Evolutionary conservation across 2,329 filamentous ascomycete species (phyloP).

Genomic region (Fusarium kyushuense): DNA sequence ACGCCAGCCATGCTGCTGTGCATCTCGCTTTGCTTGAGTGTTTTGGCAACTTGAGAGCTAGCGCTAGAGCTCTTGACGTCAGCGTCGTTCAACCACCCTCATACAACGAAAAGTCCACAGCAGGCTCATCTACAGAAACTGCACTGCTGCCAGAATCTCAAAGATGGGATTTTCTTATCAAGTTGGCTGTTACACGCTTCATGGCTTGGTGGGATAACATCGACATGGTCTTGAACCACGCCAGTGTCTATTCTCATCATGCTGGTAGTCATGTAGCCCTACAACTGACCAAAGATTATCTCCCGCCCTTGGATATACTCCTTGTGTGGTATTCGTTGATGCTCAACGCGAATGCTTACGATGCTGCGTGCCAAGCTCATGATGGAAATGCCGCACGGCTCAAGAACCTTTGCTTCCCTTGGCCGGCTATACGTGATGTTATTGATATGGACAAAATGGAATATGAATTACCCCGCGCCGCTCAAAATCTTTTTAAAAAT

Average conservation of each 20-base stretch:
- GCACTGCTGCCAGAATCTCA: conserved; percentile 13
- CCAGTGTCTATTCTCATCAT: conserved; percentile 20
- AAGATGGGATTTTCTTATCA: conserved; percentile 32
- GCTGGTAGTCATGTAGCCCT: conserved; percentile 21
- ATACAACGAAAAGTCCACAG: conserved; percentile 2
- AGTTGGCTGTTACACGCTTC: conserved; percentile 26
- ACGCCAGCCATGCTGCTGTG: conserved; percentile 29
- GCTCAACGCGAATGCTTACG: conserved; percentile 9
- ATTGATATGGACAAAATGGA: conserved; percentile 26
- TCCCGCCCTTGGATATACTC: conserved; percentile 27
- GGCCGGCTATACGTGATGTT: conserved; percentile 31
- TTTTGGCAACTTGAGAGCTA: conserved; percentile 19
- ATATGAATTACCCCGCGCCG: conserved; percentile 10
- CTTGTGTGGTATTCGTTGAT: conserved; percentile 34
- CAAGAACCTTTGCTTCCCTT: conserved; percentile 34
- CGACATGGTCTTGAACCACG: conserved; percentile 21
- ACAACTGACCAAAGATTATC: conserved; percentile 27
- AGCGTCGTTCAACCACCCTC: conserved; percentile 7
- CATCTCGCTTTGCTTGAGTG: conserved; percentile 33
- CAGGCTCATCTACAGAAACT: background rate
- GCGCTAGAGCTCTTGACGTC: conserved; percentile 18
- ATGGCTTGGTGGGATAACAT: conserved; percentile 33
- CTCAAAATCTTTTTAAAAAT: conserved; percentile 30
- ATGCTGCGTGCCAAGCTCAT: conserved; percentile 14
- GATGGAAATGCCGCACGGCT: background rate